phyloP scores from a whole-genome alignment of 495 filamentous ascomycete genomes.

The Talaromyces liani region DNA sequence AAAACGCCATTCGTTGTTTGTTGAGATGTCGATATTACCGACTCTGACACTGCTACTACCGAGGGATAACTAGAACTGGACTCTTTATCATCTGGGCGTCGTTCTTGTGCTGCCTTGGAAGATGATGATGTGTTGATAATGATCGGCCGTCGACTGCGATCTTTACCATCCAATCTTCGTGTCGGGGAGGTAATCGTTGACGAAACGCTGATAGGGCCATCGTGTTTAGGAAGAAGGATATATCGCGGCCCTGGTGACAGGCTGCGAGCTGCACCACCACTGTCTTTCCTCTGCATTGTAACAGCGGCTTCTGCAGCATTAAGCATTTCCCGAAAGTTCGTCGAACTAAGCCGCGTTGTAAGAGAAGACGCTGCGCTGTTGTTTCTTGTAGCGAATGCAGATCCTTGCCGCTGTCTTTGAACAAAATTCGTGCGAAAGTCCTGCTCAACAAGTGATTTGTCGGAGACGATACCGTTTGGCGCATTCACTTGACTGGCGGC shows the following conservation, averaged over 20 bases:
- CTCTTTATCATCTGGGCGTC: not conserved
- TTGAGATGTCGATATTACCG: conserved; percentile 2
- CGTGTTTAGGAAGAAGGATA: not conserved
- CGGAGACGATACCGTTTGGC: not conserved
- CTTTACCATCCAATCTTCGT: not conserved
- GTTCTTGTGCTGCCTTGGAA: not conserved
- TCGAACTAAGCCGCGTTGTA: conserved; percentile 2
- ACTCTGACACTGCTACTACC: not conserved
- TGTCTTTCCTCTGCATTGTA: not conserved
- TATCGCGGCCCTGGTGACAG: not conserved
- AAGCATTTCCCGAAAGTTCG: conserved; percentile 6
- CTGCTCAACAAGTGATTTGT: conserved; percentile 17
- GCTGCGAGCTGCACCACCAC: not conserved
- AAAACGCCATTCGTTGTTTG: conserved; percentile 5
- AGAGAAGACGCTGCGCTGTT: conserved; percentile 13
- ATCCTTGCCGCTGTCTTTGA: conserved; percentile 12
- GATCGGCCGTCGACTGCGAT: not conserved
- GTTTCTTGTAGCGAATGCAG: conserved; percentile 3
- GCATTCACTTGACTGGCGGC: not conserved
- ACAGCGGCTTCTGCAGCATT: not conserved
- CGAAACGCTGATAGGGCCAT: not conserved
- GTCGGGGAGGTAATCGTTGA: not conserved
- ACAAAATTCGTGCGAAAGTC: conserved; percentile 26
- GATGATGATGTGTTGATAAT: not conserved
- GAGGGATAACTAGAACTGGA: not conserved